These are phyloP conservation scores for Dryadomyces quercivorus DNA, from an alignment of 2,329 filamentous ascomycete species.

Conservation along the genomic window DNA sequence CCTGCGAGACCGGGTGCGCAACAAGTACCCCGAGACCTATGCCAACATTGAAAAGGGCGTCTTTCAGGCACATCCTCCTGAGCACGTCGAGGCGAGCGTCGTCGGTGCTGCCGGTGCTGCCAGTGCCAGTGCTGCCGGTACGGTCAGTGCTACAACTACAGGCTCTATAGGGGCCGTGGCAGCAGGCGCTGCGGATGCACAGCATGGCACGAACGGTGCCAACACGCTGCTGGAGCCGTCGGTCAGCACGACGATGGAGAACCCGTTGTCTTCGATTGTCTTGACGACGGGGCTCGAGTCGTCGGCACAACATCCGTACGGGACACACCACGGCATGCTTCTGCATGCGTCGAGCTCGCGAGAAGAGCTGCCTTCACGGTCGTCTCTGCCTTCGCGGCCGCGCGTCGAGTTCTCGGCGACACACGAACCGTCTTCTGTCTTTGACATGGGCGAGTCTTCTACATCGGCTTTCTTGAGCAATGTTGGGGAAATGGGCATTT, in stretches of 20 bases:
- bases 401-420: constrained; percentile 18
- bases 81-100: not conserved
- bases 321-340: not conserved
- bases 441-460: constrained; percentile 32
- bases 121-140: too few relatives aligned
- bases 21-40: constrained; percentile 50
- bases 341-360: constrained; percentile 24
- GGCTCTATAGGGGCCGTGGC: too few relatives aligned
- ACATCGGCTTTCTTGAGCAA: constrained; percentile 27
- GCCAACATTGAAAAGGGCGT: constrained; percentile 42
- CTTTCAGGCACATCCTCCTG: constrained; percentile 29
- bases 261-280: constrained; percentile 27
- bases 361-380: constrained; percentile 35
- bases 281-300: constrained; percentile 26
- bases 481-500: constrained; percentile 49
- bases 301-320: constrained; percentile 14
- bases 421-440: constrained; percentile 18
- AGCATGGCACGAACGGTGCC: constrained; percentile 5
- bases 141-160: not conserved
- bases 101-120: too few relatives aligned
- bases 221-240: constrained; percentile 38
- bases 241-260: constrained; percentile 35
- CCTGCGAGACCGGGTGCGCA: constrained; percentile 49
- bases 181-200: not conserved
- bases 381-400: constrained; percentile 20